Evolutionary conservation across 208 protist genomes (phyloP).

Genomic region (Porcisia deanei): DNA sequence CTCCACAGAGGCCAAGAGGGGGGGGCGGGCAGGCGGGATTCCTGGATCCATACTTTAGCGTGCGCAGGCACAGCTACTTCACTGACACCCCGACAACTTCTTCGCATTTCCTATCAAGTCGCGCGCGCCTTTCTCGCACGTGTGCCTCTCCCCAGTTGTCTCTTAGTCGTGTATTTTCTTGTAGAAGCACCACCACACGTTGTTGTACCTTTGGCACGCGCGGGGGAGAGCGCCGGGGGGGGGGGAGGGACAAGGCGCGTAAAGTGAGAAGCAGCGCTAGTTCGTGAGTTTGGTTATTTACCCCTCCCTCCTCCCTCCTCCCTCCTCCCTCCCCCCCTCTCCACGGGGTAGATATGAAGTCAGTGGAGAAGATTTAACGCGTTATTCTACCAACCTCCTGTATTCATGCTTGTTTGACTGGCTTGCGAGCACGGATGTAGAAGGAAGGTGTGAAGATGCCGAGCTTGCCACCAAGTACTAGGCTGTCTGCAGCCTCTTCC

Average conservation of each 20-base stretch:
- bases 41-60: too few relatives aligned
- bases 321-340: too few relatives aligned
- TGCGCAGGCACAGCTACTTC: too few relatives aligned
- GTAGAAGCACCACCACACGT: not conserved
- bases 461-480: constrained; percentile 89
- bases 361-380: not conserved
- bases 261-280: not conserved
- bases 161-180: not conserved
- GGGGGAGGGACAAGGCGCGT: not conserved
- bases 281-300: too few relatives aligned
- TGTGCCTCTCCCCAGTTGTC: too few relatives aligned
- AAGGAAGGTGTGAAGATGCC: constrained; percentile 94
- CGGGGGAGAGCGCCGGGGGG: not conserved
- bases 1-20: too few relatives aligned
- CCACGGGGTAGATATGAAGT: not conserved
- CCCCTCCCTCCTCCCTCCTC: too few relatives aligned
- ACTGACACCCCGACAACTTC: too few relatives aligned
- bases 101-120: too few relatives aligned
- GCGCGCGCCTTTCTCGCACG: too few relatives aligned
- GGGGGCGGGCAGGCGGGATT: too few relatives aligned
- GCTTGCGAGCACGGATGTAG: constrained; percentile 91
- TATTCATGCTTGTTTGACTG: constrained; percentile 15
- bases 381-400: not conserved
- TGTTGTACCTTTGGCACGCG: not conserved
- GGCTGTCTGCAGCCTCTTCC: constrained; percentile 81